Conservation (phyloP, 177 flowering plant genomes). For the Vitis hybrid region DNA sequence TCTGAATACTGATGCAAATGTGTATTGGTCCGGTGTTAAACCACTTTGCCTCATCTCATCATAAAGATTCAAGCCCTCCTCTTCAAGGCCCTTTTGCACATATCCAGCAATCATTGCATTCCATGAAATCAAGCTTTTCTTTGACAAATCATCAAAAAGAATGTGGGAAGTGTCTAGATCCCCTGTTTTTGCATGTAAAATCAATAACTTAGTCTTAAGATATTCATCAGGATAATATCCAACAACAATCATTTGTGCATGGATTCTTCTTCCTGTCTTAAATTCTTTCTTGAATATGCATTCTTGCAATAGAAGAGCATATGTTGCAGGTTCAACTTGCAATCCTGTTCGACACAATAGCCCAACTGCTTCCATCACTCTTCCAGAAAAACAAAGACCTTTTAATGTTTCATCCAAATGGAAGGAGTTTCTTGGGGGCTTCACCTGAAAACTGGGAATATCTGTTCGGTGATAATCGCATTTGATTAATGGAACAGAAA, state of each 20-base stretch:
- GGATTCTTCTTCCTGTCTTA: constrained; percentile 54
- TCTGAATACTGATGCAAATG: constrained; percentile 73
- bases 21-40: constrained; percentile 68
- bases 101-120: constrained; percentile 78
- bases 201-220: constrained; percentile 59
- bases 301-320: constrained; percentile 76
- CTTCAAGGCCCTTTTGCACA: constrained; percentile 63
- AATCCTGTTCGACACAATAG: constrained; percentile 46
- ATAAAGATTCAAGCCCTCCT: constrained; percentile 52
- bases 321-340: constrained; percentile 42
- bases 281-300: constrained; percentile 61
- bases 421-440: constrained; percentile 8
- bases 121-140: constrained; percentile 61
- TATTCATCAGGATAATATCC: constrained; percentile 59
- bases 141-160: constrained; percentile 39
- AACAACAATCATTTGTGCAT: constrained; percentile 65
- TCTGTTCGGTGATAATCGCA: constrained; percentile 28
- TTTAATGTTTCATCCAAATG: constrained; percentile 46
- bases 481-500: constrained; percentile 11
- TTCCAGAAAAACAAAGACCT: constrained; percentile 59
- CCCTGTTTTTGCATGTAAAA: constrained; percentile 65
- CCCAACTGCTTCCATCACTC: constrained; percentile 57
- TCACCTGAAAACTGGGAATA: constrained; percentile 63
- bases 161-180: constrained; percentile 48
- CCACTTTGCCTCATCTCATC: constrained; percentile 54